Conservation (phyloP, 2,329 filamentous ascomycete species). For the Talaromyces sp. region DNA sequence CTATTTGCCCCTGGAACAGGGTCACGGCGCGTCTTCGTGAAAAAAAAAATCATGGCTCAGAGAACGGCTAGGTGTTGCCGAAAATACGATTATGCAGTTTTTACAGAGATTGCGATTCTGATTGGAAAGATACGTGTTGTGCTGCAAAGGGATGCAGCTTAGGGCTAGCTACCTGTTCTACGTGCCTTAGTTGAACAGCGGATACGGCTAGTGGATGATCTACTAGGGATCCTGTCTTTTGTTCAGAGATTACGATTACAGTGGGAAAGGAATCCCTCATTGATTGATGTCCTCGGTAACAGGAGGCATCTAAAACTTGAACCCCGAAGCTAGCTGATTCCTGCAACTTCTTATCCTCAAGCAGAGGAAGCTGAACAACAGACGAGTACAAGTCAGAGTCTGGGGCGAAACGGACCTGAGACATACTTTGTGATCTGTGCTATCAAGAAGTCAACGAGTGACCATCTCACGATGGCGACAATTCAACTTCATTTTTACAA, state of each 20-base stretch:
- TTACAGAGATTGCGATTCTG: not conserved
- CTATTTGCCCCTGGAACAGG: conserved; percentile 16
- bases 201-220: conserved; percentile 8
- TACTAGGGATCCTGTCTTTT: not conserved
- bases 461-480: not conserved
- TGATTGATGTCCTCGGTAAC: not conserved
- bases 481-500: not conserved
- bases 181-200: not conserved
- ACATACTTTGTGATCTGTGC: conserved; percentile 4
- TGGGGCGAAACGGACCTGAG: not conserved
- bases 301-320: not conserved
- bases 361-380: not conserved
- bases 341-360: not conserved
- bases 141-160: conserved; percentile 6
- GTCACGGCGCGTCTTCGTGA: not conserved
- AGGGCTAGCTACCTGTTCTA: conserved; percentile 1
- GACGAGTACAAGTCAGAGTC: not conserved
- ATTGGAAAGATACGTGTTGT: conserved; percentile 1
- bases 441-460: not conserved
- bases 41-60: not conserved
- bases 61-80: not conserved
- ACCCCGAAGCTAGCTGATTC: not conserved
- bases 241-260: not conserved
- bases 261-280: not conserved
- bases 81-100: not conserved